A percentile compares a stretch with the other conserved stretches of the same genome.
Evolutionary conservation across 345 rosid genomes (phyloP).

Genomic region (Bruguiera parviflora): DNA sequence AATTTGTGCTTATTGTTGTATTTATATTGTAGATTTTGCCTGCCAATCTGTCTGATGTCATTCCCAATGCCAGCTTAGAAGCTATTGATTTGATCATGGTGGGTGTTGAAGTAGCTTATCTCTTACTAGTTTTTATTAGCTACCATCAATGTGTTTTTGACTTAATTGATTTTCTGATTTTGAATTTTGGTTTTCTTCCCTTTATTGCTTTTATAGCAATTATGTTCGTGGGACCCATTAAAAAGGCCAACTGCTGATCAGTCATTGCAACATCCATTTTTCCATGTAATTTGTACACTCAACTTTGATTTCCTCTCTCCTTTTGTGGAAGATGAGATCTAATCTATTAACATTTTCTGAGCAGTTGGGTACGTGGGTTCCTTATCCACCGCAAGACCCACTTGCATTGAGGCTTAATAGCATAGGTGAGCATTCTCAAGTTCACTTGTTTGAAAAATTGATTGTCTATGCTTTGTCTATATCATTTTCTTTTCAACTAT

Average conservation of each 20-base stretch:
- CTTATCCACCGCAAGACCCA: conserved; percentile 65
- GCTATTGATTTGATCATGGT: conserved; percentile 85
- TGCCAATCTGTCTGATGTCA: conserved; percentile 52
- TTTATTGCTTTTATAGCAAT: conserved; percentile 43
- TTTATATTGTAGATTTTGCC: conserved; percentile 49
- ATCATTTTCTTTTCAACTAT: conserved; percentile 10
- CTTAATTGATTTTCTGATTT: conserved; percentile 2
- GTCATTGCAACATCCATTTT: conserved; percentile 84
- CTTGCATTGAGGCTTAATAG: conserved; percentile 72
- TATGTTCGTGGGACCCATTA: conserved; percentile 87
- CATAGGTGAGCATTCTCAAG: conserved; percentile 45
- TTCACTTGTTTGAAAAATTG: conserved; percentile 1
- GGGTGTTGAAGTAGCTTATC: conserved; percentile 17
- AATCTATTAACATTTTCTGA: conserved; percentile 22
- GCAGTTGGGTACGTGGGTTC: conserved; percentile 60
- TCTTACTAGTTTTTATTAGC: not conserved
- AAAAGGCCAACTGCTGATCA: conserved; percentile 93
- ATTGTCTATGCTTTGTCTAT: not conserved
- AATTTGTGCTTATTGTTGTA: conserved; percentile 2
- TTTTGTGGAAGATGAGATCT: conserved; percentile 4
- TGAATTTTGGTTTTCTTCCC: conserved; percentile 11
- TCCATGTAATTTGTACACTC: conserved; percentile 50
- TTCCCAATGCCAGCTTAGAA: conserved; percentile 75
- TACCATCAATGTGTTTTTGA: not conserved
- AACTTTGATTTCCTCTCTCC: conserved; percentile 13